These are phyloP conservation scores for Tylopilus sp. DNA, from an alignment of 768 basidiomycete species.

Conservation along the genomic window DNA sequence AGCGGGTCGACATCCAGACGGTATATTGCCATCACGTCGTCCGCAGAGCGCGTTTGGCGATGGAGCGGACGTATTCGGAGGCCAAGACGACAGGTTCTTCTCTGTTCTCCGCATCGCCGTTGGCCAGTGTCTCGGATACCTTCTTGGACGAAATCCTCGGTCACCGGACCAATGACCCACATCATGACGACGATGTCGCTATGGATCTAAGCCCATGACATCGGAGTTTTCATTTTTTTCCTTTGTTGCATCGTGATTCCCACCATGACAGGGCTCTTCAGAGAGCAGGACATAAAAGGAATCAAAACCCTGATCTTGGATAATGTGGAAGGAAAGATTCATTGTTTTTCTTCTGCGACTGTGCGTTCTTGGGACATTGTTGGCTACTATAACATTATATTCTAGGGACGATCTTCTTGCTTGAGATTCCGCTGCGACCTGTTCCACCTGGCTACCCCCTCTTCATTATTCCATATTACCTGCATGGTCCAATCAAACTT, in stretches of 20 bases:
- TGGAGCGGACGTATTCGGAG: slow-evolving; percentile 50
- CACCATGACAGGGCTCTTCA: slow-evolving; percentile 1
- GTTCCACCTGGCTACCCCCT: slow-evolving; percentile 14
- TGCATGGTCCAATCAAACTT: slow-evolving; percentile 2
- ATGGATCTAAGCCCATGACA: slow-evolving; percentile 42
- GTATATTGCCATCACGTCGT: slow-evolving; percentile 66
- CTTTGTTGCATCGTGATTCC: not conserved
- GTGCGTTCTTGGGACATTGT: slow-evolving; percentile 37
- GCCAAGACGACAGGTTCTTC: slow-evolving; percentile 34
- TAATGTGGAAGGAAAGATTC: slow-evolving; percentile 16
- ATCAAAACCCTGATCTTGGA: slow-evolving; percentile 17
- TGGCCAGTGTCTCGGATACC: slow-evolving; percentile 55
- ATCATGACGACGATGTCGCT: slow-evolving; percentile 25
- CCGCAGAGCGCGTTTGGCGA: slow-evolving; percentile 53
- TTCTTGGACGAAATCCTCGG: slow-evolving; percentile 67
- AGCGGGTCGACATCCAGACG: slow-evolving; percentile 53
- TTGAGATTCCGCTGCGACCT: slow-evolving; percentile 14
- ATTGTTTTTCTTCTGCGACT: slow-evolving; percentile 19
- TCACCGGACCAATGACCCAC: slow-evolving; percentile 9
- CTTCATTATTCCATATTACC: slow-evolving; percentile 2
- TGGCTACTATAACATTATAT: slow-evolving; percentile 35
- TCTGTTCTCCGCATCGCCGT: slow-evolving; percentile 57
- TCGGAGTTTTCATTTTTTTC: not conserved
- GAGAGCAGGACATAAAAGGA: slow-evolving; percentile 7
- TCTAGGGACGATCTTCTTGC: slow-evolving; percentile 32